These are phyloP conservation scores for Fraxinus baroniana DNA, from an alignment of 305 asterid species.

Conservation along the genomic window DNA sequence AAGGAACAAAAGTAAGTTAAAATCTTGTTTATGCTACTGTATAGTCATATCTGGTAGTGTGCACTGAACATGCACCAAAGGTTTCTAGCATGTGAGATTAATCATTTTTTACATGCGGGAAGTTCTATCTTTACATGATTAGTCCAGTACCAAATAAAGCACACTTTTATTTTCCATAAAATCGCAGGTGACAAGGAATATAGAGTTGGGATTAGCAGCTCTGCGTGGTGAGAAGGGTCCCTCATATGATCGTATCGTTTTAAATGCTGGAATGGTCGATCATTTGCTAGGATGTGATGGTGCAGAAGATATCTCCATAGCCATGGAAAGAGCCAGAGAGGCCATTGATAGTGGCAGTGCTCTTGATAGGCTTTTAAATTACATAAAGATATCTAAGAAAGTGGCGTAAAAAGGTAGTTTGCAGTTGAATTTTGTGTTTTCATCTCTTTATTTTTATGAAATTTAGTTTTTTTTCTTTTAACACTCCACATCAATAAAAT, in stretches of 20 bases:
- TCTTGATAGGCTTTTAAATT: conserved; percentile 61
- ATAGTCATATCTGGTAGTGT: neutral
- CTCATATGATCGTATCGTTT: conserved; percentile 77
- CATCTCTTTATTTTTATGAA: neutral
- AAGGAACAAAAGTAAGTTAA: neutral
- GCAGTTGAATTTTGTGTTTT: neutral
- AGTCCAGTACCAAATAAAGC: neutral
- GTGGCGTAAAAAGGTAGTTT: conserved; percentile 25
- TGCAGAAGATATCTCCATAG: conserved; percentile 62
- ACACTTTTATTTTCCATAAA: conserved; percentile 7
- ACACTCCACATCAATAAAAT: neutral
- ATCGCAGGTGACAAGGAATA: conserved; percentile 62
- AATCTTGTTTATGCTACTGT: neutral
- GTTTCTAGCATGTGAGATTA: neutral
- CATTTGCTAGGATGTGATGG: conserved; percentile 92
- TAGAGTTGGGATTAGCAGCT: conserved; percentile 89
- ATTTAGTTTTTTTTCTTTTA: neutral
- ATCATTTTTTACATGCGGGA: neutral
- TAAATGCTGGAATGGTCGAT: conserved; percentile 94
- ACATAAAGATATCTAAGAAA: conserved; percentile 66
- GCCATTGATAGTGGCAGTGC: conserved; percentile 90
- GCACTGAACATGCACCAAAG: neutral
- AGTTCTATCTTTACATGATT: neutral
- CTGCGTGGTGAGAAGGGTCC: conserved; percentile 85
- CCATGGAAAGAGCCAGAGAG: conserved; percentile 86